Evolutionary conservation across 345 rosid genomes (phyloP).

Genomic region (Populus simonii): DNA sequence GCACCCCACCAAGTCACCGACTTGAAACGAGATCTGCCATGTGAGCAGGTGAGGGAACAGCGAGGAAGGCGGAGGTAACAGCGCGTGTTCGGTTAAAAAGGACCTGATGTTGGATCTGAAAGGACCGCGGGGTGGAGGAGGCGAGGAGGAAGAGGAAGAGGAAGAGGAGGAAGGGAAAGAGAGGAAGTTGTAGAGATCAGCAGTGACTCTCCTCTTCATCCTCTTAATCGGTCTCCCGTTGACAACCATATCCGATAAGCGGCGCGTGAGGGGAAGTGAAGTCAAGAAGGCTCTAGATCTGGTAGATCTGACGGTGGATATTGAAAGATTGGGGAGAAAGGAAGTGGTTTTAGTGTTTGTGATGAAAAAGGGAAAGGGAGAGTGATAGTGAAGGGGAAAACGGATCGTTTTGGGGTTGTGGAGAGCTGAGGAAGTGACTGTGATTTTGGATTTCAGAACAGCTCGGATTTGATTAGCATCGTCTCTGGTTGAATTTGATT

Average conservation of each 20-base stretch:
- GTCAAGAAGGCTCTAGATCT: slow-evolving; percentile 8
- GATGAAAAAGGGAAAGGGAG: not conserved
- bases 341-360: not conserved
- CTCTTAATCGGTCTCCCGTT: slow-evolving; percentile 57
- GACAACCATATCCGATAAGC: slow-evolving; percentile 42
- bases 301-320: slow-evolving; percentile 12
- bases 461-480: not conserved
- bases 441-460: not conserved
- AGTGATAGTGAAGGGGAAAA: not conserved
- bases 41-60: slow-evolving; percentile 53
- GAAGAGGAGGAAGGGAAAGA: slow-evolving; percentile 39
- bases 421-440: not conserved
- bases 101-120: slow-evolving; percentile 45
- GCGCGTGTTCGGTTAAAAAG: slow-evolving; percentile 47
- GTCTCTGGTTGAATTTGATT: not conserved
- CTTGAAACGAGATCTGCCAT: slow-evolving; percentile 54
- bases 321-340: not conserved
- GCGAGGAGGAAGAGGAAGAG: not conserved
- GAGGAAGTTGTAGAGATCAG: slow-evolving; percentile 56
- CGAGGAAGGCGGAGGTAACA: slow-evolving; percentile 45
- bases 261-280: slow-evolving; percentile 12
- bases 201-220: slow-evolving; percentile 67
- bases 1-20: slow-evolving; percentile 41
- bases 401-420: not conserved
- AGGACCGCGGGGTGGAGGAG: slow-evolving; percentile 18